Evolutionary conservation across 2,329 filamentous ascomycete genomes (phyloP), one percentile per base, ranked within the genome.

Genomic region (Hymenoscyphus scutula): DNA sequence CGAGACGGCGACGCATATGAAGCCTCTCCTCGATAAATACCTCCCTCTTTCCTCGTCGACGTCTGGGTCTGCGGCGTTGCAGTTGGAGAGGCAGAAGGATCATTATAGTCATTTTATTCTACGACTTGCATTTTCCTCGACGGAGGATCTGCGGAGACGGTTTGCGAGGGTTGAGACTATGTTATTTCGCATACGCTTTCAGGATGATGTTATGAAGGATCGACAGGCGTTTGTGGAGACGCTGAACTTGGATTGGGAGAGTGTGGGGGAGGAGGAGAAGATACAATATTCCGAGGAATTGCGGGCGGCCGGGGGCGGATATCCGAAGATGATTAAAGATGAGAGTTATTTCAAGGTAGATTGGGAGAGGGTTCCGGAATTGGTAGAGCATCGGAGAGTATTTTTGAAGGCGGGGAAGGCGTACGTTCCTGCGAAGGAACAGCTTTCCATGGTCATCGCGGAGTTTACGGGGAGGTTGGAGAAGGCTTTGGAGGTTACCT

Each of bases 91-190:
- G 30, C 90, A 94, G 76, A 96, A 95, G 74, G 95, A 99, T 71
- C 95, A 99, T 77, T 99, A 98, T 77, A 95, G 91, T 61, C 95
- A 99, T 76, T 99, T 97, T 75, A 99, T 98, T 65, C 84, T 99
- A 5, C 88, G 95, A 0, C 85, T 99, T 53, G 95, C 95, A 1
- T 99, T 99, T 73, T 88, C 93, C 0, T 87, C 89, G 1, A 97
- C 94, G 0, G 92, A 97, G 73, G 95, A 99, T 72, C 81, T 98
- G 41, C 87, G 95, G 51, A 84, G 90, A 66, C 88, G 95, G 27
- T 99, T 98, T 73, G 84, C 88, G 3, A 86, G 93, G 38, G 86
- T 96, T 3, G 95, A 99, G 77, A 91, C 90, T 0, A 91, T 90
- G 84, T 82, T 99, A 1, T 99, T 99, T 76, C 86, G 89, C 65